Percentiles rank a stretch among this genome's conserved stretches.
phyloP scores from a whole-genome alignment of 192 early-diverging fungal species.

The Podila epicladia region DNA sequence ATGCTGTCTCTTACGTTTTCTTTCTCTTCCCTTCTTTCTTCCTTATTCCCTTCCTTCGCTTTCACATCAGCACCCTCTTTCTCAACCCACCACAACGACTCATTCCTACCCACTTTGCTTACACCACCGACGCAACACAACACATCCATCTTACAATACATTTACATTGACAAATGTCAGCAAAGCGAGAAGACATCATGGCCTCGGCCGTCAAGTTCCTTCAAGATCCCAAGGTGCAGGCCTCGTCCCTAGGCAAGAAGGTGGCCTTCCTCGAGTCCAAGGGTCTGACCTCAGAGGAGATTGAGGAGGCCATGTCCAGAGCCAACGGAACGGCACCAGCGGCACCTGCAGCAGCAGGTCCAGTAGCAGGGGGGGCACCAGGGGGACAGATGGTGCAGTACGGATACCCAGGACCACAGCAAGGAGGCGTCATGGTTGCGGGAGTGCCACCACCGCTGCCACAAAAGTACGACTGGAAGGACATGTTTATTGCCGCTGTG shows the following conservation, averaged over 20 bases:
- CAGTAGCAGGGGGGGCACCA: slow-evolving; percentile 8
- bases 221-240: slow-evolving; percentile 90
- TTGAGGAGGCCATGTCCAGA: slow-evolving; percentile 86
- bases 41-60: background rate
- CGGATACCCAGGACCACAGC: slow-evolving; percentile 16
- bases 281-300: slow-evolving; percentile 91
- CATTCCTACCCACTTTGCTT: background rate
- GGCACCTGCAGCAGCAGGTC: slow-evolving; percentile 6
- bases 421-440: slow-evolving; percentile 29
- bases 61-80: background rate
- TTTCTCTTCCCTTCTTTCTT: slow-evolving; percentile 2
- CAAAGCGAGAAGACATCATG: slow-evolving; percentile 76
- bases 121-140: background rate
- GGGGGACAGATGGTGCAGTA: slow-evolving; percentile 4
- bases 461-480: slow-evolving; percentile 88
- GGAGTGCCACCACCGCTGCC: slow-evolving; percentile 49
- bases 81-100: background rate
- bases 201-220: slow-evolving; percentile 92
- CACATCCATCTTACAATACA: background rate
- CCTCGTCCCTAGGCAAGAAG: slow-evolving; percentile 88
- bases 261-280: slow-evolving; percentile 97
- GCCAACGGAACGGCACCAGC: slow-evolving; percentile 59
- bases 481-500: slow-evolving; percentile 90
- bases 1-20: background rate
- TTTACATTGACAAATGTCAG: slow-evolving; percentile 33